These are phyloP conservation scores for Barnettozyma sucrosica DNA, from an alignment of 805 yeast species.

Conservation along the genomic window DNA sequence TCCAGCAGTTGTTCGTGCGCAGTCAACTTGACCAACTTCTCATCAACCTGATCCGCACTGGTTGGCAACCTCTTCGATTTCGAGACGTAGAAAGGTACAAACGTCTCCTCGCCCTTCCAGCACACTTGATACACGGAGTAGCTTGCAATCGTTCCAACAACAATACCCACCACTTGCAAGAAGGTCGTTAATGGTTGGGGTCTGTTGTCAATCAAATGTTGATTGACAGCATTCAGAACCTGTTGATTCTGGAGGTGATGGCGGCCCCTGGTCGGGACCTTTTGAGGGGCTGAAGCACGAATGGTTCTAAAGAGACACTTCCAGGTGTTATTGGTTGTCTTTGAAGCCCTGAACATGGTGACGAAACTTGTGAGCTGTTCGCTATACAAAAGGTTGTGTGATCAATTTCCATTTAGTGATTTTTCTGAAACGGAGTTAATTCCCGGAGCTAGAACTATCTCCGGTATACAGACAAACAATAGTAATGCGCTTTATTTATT, in stretches of 20 bases:
- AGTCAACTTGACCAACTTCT: constrained; percentile 13
- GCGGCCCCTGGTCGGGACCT: not conserved
- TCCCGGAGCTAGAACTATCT: not conserved
- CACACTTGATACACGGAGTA: constrained; percentile 16
- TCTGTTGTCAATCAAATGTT: constrained; percentile 2
- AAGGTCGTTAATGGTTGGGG: constrained; percentile 4
- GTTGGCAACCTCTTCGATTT: constrained; percentile 12
- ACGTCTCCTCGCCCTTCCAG: constrained; percentile 15
- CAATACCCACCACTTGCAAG: constrained; percentile 6
- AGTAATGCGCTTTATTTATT: too few species aligned
- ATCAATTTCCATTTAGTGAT: not conserved
- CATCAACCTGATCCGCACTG: constrained; percentile 13
- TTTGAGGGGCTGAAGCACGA: not conserved
- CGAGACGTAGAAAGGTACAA: constrained; percentile 21
- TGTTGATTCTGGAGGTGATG: constrained; percentile 4
- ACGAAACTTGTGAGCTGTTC: not conserved
- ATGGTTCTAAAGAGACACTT: not conserved
- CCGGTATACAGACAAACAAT: not conserved
- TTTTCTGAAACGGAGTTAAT: not conserved
- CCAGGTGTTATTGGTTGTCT: not conserved
- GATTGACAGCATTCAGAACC: constrained; percentile 11
- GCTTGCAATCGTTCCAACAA: constrained; percentile 15
- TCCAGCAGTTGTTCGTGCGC: constrained; percentile 24
- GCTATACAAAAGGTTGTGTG: not conserved
- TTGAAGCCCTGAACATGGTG: constrained; percentile 6